Conservation (phyloP, 768 basidiomycete genomes). For the Galerina marginata region DNA sequence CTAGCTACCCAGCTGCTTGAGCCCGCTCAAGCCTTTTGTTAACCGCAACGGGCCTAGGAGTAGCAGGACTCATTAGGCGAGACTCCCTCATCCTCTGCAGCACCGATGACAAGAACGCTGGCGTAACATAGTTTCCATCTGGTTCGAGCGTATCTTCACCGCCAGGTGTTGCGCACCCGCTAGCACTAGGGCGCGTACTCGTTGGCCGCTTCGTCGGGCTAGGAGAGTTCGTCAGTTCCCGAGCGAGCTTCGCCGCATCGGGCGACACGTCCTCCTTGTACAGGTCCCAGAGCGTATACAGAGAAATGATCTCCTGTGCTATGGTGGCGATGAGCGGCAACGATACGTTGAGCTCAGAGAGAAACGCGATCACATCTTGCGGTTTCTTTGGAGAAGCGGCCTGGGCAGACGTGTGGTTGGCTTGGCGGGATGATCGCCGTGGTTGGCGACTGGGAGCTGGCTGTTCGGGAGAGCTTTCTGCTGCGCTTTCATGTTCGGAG, state of each 20-base stretch:
- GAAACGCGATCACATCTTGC: slow-evolving; percentile 79
- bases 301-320: slow-evolving; percentile 87
- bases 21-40: slow-evolving; percentile 79
- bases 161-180: slow-evolving; percentile 34
- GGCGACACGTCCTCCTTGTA: slow-evolving; percentile 70
- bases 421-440: slow-evolving; percentile 41
- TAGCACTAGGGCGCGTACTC: slow-evolving; percentile 16
- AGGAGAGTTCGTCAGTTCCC: slow-evolving; percentile 34
- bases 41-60: slow-evolving; percentile 57
- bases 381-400: slow-evolving; percentile 41
- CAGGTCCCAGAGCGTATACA: slow-evolving; percentile 89
- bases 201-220: slow-evolving; percentile 19
- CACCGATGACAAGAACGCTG: slow-evolving; percentile 57
- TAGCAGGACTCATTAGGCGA: slow-evolving; percentile 60
- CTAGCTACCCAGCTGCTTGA: slow-evolving; percentile 59
- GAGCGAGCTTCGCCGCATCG: slow-evolving; percentile 32
- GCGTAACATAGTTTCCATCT: slow-evolving; percentile 54
- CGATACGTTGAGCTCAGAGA: slow-evolving; percentile 86
- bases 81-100: slow-evolving; percentile 72
- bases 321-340: slow-evolving; percentile 82
- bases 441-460: slow-evolving; percentile 36
- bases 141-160: slow-evolving; percentile 22
- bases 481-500: slow-evolving; percentile 15
- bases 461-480: slow-evolving; percentile 14
- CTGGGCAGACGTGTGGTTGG: slow-evolving; percentile 32